These are phyloP conservation scores for Mortierella sp. DNA, from an alignment of 371 early-diverging fungal genomes.

Conservation along the genomic window DNA sequence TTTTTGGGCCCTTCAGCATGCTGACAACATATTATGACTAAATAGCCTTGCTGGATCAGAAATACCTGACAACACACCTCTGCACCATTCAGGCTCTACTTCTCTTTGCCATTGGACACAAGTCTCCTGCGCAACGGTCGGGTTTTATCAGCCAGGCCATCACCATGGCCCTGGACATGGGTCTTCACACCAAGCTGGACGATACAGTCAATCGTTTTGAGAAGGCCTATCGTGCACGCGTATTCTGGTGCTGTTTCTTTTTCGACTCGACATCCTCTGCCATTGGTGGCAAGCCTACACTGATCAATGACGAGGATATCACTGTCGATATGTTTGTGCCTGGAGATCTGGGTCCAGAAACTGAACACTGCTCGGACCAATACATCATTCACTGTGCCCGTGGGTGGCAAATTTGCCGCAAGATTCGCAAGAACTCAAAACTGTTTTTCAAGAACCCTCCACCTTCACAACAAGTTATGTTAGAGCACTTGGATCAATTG, in stretches of 20 bases:
- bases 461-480: conserved; percentile 19
- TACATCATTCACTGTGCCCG: conserved; percentile 40
- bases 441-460: conserved; percentile 24
- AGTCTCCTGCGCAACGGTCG: conserved; percentile 47
- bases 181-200: conserved; percentile 33
- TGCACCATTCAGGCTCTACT: conserved; percentile 49
- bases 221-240: conserved; percentile 36
- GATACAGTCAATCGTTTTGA: conserved; percentile 12
- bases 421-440: conserved; percentile 49
- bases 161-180: conserved; percentile 51
- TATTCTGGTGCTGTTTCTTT: conserved; percentile 45
- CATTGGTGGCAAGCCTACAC: conserved; percentile 41
- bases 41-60: conserved; percentile 41
- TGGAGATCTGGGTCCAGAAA: conserved; percentile 39
- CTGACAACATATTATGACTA: neutral
- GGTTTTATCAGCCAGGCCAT: conserved; percentile 53
- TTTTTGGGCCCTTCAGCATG: neutral
- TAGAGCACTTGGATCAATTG: conserved; percentile 29
- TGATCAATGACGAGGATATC: conserved; percentile 50
- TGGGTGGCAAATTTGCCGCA: conserved; percentile 50
- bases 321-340: conserved; percentile 31
- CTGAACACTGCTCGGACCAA: conserved; percentile 41
- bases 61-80: conserved; percentile 46
- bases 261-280: conserved; percentile 50
- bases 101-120: conserved; percentile 49